A percentile compares a stretch with the other conserved stretches of the same genome.
These are phyloP conservation scores for Exophiala phaeomuriformis DNA, from an alignment of 2,329 filamentous ascomycete species.

Conservation along the genomic window DNA sequence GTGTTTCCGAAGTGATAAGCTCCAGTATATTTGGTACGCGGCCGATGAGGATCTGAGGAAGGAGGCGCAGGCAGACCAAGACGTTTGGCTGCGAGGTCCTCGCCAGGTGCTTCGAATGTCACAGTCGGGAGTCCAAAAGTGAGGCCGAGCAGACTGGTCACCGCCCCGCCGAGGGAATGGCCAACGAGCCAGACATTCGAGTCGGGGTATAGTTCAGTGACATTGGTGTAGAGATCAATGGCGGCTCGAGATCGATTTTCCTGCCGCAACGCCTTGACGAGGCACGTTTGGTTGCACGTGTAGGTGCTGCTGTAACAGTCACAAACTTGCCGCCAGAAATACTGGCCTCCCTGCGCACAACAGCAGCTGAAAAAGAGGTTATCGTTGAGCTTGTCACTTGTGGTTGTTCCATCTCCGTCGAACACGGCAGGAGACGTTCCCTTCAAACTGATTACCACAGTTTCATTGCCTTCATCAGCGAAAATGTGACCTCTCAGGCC, in stretches of 20 bases:
- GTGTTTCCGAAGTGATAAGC: conserved; percentile 91
- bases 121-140: conserved; percentile 88
- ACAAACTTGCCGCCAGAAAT: conserved; percentile 85
- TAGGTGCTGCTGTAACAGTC: conserved; percentile 84
- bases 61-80: conserved; percentile 82
- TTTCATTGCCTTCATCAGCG: conserved; percentile 75
- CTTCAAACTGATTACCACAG: conserved; percentile 86
- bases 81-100: conserved; percentile 76
- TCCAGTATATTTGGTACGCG: conserved; percentile 64
- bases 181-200: conserved; percentile 84
- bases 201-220: conserved; percentile 77
- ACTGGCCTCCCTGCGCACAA: conserved; percentile 86
- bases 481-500: conserved; percentile 89
- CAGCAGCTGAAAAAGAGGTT: conserved; percentile 98
- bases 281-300: conserved; percentile 86
- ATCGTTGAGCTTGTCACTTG: conserved; percentile 95
- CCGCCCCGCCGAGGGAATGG: conserved; percentile 84
- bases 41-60: conserved; percentile 61
- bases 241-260: conserved; percentile 86
- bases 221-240: conserved; percentile 83
- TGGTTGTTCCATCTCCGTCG: conserved; percentile 93
- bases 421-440: conserved; percentile 86
- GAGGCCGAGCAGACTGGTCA: conserved; percentile 78
- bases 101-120: conserved; percentile 87
- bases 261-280: conserved; percentile 63